Conservation (phyloP, 768 basidiomycete genomes). For the Leccinellum albellum region DNA sequence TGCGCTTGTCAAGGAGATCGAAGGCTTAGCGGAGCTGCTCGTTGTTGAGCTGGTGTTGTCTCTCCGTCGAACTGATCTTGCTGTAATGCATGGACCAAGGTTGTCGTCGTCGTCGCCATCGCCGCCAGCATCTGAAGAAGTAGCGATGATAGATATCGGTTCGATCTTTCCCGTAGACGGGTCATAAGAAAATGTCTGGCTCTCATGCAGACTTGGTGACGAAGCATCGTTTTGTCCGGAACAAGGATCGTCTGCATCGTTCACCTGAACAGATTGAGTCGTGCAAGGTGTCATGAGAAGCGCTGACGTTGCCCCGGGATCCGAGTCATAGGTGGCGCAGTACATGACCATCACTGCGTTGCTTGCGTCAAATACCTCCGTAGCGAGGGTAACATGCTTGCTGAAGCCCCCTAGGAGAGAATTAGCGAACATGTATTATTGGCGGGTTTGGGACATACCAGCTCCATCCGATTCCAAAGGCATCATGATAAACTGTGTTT, state of each 20-base stretch:
- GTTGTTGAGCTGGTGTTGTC: constrained; percentile 5
- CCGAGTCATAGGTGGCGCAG: constrained; percentile 62
- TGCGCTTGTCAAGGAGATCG: constrained; percentile 17
- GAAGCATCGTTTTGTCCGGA: neutral
- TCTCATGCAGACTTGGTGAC: constrained; percentile 31
- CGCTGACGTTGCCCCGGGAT: constrained; percentile 44
- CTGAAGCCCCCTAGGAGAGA: constrained; percentile 9
- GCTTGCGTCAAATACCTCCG: constrained; percentile 40
- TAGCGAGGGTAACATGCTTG: constrained; percentile 41
- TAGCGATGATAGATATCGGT: constrained; percentile 46
- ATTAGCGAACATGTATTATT: constrained; percentile 1
- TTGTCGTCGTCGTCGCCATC: neutral
- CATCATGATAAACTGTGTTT: constrained; percentile 42
- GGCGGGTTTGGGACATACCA: constrained; percentile 11
- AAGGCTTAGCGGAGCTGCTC: constrained; percentile 6
- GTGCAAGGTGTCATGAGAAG: constrained; percentile 48
- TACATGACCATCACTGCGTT: constrained; percentile 37
- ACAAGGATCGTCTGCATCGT: constrained; percentile 10
- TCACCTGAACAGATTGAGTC: neutral
- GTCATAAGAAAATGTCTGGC: constrained; percentile 62
- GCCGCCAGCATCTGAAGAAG: constrained; percentile 23
- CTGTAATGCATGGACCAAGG: neutral
- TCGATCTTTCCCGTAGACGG: constrained; percentile 42
- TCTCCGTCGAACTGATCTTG: constrained; percentile 12
- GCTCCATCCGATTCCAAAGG: constrained; percentile 13